phyloP scores from a whole-genome alignment of 345 rosid species.

The Erysimum cheiranthoides region DNA sequence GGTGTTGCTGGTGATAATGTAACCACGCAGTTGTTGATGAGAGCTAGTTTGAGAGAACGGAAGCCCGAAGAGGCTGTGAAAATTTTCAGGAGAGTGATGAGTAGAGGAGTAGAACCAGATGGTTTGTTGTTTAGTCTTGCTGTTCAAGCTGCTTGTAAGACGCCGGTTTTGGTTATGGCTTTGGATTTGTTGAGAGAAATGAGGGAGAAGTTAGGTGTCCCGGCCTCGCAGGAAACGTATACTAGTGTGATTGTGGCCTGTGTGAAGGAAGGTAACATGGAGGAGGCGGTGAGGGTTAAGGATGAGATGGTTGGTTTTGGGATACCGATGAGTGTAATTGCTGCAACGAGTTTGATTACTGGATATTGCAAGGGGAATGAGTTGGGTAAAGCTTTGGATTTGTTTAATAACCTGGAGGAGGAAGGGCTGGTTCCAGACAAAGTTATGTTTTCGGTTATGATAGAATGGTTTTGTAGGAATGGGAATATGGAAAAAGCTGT shows the following conservation, averaged over 20 bases:
- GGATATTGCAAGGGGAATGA: slow-evolving; percentile 62
- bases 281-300: slow-evolving; percentile 62
- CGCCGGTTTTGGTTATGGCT: slow-evolving; percentile 51
- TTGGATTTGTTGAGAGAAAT: slow-evolving; percentile 62
- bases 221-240: slow-evolving; percentile 51
- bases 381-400: slow-evolving; percentile 57
- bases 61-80: slow-evolving; percentile 54
- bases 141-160: slow-evolving; percentile 58
- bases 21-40: slow-evolving; percentile 56
- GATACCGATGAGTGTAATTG: slow-evolving; percentile 57
- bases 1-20: slow-evolving; percentile 56
- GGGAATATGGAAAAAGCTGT: slow-evolving; percentile 56
- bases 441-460: slow-evolving; percentile 68
- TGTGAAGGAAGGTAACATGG: slow-evolving; percentile 61
- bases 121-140: slow-evolving; percentile 48
- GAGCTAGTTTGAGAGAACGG: slow-evolving; percentile 58
- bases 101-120: slow-evolving; percentile 61
- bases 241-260: slow-evolving; percentile 60
- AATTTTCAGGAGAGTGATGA: slow-evolving; percentile 55
- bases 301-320: slow-evolving; percentile 79
- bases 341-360: slow-evolving; percentile 66
- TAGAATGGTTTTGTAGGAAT: slow-evolving; percentile 66
- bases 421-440: slow-evolving; percentile 62
- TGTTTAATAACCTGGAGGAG: slow-evolving; percentile 58
- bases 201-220: slow-evolving; percentile 56